phyloP scores from a whole-genome alignment of 805 yeast genomes.

The Candida nanaspora region DNA sequence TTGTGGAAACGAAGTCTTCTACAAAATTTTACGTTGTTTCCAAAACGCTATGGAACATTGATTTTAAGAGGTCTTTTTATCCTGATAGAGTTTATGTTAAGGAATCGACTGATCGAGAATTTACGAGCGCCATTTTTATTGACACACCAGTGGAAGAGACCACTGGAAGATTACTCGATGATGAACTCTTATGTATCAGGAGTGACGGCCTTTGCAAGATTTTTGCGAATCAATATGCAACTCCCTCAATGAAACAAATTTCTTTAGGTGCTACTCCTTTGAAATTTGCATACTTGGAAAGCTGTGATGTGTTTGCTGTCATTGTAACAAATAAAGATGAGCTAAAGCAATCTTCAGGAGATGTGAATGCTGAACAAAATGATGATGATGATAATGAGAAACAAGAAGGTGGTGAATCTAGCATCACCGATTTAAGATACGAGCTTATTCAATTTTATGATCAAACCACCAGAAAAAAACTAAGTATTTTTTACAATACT shows the following conservation, averaged over 20 bases:
- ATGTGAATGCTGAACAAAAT: neutral
- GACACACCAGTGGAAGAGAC: conserved; percentile 1
- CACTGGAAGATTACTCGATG: conserved; percentile 6
- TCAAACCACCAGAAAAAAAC: neutral
- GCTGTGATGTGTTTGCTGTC: conserved; percentile 14
- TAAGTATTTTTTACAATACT: neutral
- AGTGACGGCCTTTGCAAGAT: conserved; percentile 27
- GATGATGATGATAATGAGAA: neutral
- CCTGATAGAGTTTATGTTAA: conserved; percentile 21
- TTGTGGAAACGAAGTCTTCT: conserved; percentile 3
- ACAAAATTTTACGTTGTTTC: conserved; percentile 11
- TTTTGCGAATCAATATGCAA: conserved; percentile 7
- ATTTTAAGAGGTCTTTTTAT: conserved; percentile 12
- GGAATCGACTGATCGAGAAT: conserved; percentile 16
- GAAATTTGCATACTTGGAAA: conserved; percentile 16
- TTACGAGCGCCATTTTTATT: conserved; percentile 9
- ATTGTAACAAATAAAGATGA: conserved; percentile 4
- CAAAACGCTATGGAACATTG: conserved; percentile 22
- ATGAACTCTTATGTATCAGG: conserved; percentile 19
- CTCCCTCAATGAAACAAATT: conserved; percentile 16
- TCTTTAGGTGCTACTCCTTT: conserved; percentile 19
- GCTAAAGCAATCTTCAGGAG: neutral
- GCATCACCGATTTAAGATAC: neutral
- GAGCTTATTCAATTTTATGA: neutral
- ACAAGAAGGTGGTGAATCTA: neutral